Evolutionary conservation across 1,284 basidiomycete genomes (phyloP), one percentile per base, ranked within the genome.

Genomic region (Ustilago crameri): DNA sequence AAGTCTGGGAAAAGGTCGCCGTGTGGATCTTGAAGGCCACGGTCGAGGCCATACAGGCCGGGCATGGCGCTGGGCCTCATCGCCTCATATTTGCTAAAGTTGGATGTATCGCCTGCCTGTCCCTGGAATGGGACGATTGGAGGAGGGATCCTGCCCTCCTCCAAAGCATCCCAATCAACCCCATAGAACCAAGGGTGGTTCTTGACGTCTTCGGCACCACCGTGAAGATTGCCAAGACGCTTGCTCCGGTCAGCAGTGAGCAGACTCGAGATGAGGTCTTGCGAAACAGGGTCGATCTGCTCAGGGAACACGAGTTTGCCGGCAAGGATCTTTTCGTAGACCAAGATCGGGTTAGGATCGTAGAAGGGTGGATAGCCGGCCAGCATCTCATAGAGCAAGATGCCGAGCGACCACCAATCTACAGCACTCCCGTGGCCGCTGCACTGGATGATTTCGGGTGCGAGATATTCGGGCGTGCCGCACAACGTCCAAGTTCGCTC

Each of bases 91-190:
- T 71, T 72, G 50, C 51, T 56, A 40, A 70, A 76, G 41, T 78
- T 68, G 41, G 74, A 74, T 20, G 74, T 67, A 24, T 95, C 93
- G 0, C 93, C 93, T 9, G 84, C 83, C 55, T 76, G 82, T 15
- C 80, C 83, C 1, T 85, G 83, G n/a, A 82, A 79, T 3, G 86
- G 86, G 0, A 87, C 83, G 42, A 86, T 86, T 14, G 86, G 86
- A 18, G 86, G 85, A 17, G 82, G 81, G 73, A 87, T 85, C 73
- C 84, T 80, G 63, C 84, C 83, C 50, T 60, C 47, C 46, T 67
- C 38, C 46, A 80, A 62, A 43, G 48, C 74, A 80, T 76, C 69
- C 86, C 86, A 86, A 61, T 86, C 85, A 12, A 86, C 86, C n/a
- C 85, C 85, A 3, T 82, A 78, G 68, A 86, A 86, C 85, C 85